Conservation (phyloP, 2,329 filamentous ascomycete genomes). For the Uncinocarpus reesii region DNA sequence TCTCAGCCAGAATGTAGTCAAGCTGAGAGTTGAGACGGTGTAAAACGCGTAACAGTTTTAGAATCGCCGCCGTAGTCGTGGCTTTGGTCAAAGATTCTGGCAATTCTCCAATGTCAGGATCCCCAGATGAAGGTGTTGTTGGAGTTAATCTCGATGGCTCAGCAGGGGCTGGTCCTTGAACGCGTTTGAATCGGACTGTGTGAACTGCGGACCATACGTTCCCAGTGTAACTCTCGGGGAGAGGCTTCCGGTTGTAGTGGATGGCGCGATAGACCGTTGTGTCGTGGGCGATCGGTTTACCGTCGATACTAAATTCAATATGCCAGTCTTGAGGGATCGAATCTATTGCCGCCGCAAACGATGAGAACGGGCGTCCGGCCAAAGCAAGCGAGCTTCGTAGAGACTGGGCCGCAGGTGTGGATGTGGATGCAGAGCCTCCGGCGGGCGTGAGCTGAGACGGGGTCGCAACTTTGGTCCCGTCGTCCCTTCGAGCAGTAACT, state of each 20-base stretch:
- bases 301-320: conserved; percentile 84
- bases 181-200: conserved; percentile 81
- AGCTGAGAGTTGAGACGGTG: conserved; percentile 89
- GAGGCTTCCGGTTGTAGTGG: conserved; percentile 54
- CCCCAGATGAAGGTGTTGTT: conserved; percentile 39
- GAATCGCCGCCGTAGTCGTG: conserved; percentile 73
- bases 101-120: conserved; percentile 51
- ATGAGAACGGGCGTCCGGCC: conserved; percentile 51
- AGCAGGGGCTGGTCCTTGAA: conserved; percentile 67
- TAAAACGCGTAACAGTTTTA: conserved; percentile 77
- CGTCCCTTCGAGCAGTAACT: conserved; percentile 82
- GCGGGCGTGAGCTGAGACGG: conserved; percentile 53
- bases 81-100: conserved; percentile 74
- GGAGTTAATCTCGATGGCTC: conserved; percentile 55
- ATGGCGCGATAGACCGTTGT: conserved; percentile 95
- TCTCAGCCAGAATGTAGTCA: conserved; percentile 76
- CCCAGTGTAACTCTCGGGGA: conserved; percentile 57
- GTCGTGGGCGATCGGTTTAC: conserved; percentile 73
- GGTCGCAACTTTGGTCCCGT: conserved; percentile 76
- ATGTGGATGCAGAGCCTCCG: conserved; percentile 33
- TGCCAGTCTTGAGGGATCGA: conserved; percentile 87
- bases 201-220: conserved; percentile 87
- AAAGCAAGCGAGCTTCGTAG: conserved; percentile 45
- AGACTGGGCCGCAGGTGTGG: conserved; percentile 34
- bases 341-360: conserved; percentile 76